Evolutionary conservation across 441 rosid species (phyloP).

Genomic region (Brassica balearica): DNA sequence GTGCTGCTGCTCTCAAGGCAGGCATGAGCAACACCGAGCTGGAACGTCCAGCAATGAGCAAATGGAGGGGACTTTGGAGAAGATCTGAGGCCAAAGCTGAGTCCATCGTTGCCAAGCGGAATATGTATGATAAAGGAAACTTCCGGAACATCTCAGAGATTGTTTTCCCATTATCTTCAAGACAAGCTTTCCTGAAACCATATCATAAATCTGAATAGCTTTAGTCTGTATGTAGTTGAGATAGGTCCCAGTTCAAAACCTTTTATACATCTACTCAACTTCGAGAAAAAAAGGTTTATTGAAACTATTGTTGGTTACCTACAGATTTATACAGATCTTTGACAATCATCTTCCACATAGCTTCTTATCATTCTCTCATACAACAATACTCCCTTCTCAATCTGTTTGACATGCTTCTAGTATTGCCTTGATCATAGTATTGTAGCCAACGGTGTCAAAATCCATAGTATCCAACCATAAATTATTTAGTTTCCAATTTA

Average conservation of each 20-base stretch:
- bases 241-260: neutral
- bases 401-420: neutral
- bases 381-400: neutral
- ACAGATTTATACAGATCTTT: conserved; percentile 61
- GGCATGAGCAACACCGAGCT: conserved; percentile 45
- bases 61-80: conserved; percentile 59
- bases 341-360: conserved; percentile 53
- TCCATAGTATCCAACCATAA: neutral
- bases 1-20: conserved; percentile 73
- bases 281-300: neutral
- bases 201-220: conserved; percentile 50
- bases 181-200: conserved; percentile 51
- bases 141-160: conserved; percentile 61
- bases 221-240: neutral
- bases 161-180: conserved; percentile 64
- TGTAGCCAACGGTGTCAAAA: neutral
- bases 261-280: conserved; percentile 11
- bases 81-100: conserved; percentile 65
- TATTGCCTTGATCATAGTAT: neutral
- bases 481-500: neutral
- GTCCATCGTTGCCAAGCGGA: conserved; percentile 47
- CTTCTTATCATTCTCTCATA: conserved; percentile 42
- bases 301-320: conserved; percentile 48
- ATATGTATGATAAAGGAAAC: conserved; percentile 63
- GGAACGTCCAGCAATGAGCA: conserved; percentile 51